A percentile compares a stretch with the other conserved stretches of the same genome.
phyloP scores from a whole-genome alignment of 1,139 yeast species.

The Kodamaea sp. region DNA sequence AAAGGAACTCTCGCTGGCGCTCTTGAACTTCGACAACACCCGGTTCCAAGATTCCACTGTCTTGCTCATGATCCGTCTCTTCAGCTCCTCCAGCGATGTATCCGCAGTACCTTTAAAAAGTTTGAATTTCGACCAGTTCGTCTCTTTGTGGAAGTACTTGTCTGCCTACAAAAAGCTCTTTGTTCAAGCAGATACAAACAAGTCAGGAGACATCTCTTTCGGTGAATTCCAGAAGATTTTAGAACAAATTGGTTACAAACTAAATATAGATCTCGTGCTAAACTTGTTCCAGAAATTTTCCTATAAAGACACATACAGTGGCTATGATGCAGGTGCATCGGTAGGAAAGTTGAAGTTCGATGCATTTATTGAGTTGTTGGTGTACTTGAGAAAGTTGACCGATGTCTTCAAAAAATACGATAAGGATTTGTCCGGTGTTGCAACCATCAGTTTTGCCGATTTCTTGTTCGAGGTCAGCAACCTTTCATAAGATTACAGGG shows the following conservation, averaged over 20 bases:
- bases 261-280: constrained; percentile 62
- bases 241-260: constrained; percentile 67
- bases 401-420: constrained; percentile 80
- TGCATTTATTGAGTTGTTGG: constrained; percentile 77
- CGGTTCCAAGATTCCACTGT: constrained; percentile 66
- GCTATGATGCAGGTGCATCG: constrained; percentile 22
- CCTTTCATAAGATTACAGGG: too few species aligned
- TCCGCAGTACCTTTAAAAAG: constrained; percentile 33
- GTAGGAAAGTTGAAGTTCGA: constrained; percentile 74
- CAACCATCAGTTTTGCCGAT: constrained; percentile 76
- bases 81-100: constrained; percentile 47
- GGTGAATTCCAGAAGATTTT: constrained; percentile 70
- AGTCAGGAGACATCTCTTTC: constrained; percentile 62
- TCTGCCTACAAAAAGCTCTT: constrained; percentile 72
- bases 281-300: constrained; percentile 64
- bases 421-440: constrained; percentile 72
- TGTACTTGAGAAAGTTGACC: constrained; percentile 74
- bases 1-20: constrained; percentile 60
- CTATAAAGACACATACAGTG: constrained; percentile 37
- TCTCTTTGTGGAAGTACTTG: constrained; percentile 69
- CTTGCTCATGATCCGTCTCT: constrained; percentile 63
- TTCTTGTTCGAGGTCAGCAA: constrained; percentile 65
- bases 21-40: constrained; percentile 66
- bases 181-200: constrained; percentile 61
- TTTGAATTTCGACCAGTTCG: constrained; percentile 66